Conservation (phyloP, 75 land plant species). For the Pinus tabuliformis region DNA sequence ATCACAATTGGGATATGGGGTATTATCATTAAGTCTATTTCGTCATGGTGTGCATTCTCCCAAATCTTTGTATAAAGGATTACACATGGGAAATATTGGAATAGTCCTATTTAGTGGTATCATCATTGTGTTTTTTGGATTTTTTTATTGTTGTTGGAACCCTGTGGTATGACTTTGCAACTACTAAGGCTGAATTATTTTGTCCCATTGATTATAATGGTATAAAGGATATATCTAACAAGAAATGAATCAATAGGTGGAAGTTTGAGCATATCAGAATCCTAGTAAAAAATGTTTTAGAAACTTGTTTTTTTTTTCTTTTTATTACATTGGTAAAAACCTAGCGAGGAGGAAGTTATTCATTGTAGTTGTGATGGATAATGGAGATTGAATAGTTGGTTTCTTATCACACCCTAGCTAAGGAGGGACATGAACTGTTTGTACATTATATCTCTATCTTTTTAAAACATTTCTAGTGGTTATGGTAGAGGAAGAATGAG, state of each 20-base stretch:
- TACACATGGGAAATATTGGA: background rate
- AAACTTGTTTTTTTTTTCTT: constrained; percentile 14
- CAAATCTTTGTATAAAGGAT: background rate
- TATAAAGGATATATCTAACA: constrained; percentile 14
- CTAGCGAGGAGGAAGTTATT: background rate
- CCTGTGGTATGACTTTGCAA: constrained; percentile 17
- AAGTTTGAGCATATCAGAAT: constrained; percentile 7
- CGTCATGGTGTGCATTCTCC: background rate
- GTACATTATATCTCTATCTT: background rate
- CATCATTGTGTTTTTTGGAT: constrained; percentile 10
- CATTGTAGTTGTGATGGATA: constrained; percentile 7
- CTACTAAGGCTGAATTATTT: constrained; percentile 12
- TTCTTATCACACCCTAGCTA: constrained; percentile 18
- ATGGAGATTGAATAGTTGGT: constrained; percentile 34
- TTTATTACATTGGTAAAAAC: constrained; percentile 30
- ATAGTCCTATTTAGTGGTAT: constrained; percentile 10
- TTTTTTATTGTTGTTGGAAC: constrained; percentile 18
- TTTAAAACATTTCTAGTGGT: background rate
- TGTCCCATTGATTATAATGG: constrained; percentile 4
- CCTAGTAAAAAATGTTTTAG: constrained; percentile 20
- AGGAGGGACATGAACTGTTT: constrained; percentile 13
- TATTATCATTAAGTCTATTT: constrained; percentile 4
- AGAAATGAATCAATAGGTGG: constrained; percentile 5
- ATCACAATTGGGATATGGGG: background rate
- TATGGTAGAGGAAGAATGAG: background rate